phyloP scores from a whole-genome alignment of 148 eudicot species.

The Chenopodium album region DNA sequence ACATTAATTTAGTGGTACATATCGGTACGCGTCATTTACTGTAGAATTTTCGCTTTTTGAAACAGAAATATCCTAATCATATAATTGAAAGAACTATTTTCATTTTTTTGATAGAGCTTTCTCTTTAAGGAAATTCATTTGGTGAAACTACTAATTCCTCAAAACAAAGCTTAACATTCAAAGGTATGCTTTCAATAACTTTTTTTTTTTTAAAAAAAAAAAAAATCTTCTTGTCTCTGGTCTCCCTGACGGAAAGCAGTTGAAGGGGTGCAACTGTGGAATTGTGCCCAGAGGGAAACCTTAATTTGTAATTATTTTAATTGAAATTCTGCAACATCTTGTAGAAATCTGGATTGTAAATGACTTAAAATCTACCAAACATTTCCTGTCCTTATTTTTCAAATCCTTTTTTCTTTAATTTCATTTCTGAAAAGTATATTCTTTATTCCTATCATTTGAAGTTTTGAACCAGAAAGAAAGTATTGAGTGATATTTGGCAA shows the following conservation, averaged over 20 bases:
- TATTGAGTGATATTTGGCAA: neutral
- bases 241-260: neutral
- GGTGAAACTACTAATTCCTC: slow-evolving; percentile 72
- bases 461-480: neutral
- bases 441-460: neutral
- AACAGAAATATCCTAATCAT: slow-evolving; percentile 16
- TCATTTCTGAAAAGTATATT: neutral
- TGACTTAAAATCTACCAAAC: neutral
- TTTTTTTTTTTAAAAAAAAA: no score
- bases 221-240: slow-evolving; percentile 1
- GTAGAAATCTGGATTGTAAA: neutral
- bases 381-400: neutral
- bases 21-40: no score
- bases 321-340: neutral
- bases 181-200: slow-evolving; percentile 64
- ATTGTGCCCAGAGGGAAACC: neutral
- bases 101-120: slow-evolving; percentile 48
- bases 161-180: slow-evolving; percentile 73
- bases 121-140: slow-evolving; percentile 80
- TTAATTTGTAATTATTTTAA: neutral
- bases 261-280: neutral
- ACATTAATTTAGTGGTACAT: no score
- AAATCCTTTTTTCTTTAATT: slow-evolving; percentile 1
- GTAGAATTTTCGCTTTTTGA: neutral
- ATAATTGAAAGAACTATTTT: slow-evolving; percentile 16